Conservation (phyloP, 345 rosid species). For the Euphorbia tirucalli region DNA sequence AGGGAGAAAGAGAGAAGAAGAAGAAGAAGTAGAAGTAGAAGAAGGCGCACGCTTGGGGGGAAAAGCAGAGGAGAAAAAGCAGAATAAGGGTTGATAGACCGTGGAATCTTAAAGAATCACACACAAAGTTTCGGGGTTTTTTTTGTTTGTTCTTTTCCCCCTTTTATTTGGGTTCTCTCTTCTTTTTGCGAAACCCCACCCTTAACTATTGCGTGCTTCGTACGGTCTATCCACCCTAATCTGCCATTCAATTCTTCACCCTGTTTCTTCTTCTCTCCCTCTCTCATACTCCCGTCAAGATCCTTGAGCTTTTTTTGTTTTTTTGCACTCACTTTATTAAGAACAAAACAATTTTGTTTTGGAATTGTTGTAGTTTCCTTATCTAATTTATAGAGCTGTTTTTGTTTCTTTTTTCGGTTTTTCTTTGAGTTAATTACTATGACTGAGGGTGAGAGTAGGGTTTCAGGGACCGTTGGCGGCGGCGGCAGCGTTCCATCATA, state of each 20-base stretch:
- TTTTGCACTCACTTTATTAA: background rate
- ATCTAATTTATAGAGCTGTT: background rate
- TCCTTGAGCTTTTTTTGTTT: background rate
- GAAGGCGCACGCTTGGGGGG: background rate
- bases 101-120: conserved; percentile 69
- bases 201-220: conserved; percentile 60
- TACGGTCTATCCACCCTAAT: conserved; percentile 79
- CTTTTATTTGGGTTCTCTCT: background rate
- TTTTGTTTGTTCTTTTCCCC: background rate
- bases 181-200: conserved; percentile 15
- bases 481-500: conserved; percentile 52
- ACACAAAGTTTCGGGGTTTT: conserved; percentile 17
- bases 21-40: conserved; percentile 16
- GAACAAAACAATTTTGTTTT: no score
- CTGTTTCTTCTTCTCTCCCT: conserved; percentile 6
- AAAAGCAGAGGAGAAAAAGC: conserved; percentile 30
- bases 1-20: background rate
- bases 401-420: conserved; percentile 3
- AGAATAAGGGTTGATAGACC: conserved; percentile 71
- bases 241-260: conserved; percentile 33
- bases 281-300: background rate
- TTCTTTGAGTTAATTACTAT: background rate
- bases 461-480: conserved; percentile 27
- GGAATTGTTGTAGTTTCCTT: background rate
- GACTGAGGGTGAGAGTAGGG: conserved; percentile 56